Base-by-base conservation (phyloP, 1,139 yeast species). In the Entelexis paramagnoliae region DNA sequence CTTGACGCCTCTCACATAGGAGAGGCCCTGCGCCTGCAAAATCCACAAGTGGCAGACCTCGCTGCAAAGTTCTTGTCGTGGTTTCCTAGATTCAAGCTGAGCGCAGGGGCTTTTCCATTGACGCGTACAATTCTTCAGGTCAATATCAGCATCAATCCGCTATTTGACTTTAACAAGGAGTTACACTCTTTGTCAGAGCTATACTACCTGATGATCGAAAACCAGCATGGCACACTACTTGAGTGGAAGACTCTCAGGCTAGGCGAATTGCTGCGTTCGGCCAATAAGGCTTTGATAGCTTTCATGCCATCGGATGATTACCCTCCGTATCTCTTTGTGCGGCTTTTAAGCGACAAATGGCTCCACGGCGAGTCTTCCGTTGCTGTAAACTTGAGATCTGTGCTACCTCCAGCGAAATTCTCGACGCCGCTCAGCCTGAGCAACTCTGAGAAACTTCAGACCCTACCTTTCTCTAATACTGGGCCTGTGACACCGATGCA, bases 331-430 rank as follows among this genome's bases (percentile, higher is more conserved):
- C 81, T 83, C 59, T 85, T 83, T 65, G 75, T 88, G 6, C 73
- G 83, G 0, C 64, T 88, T 19, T 69, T 83, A 2, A 86, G 95
- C 55, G 95, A 88, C 55, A 78, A 74, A 55, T 91, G 98, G 98
- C 67, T 88, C 9, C 89, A 85, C 56, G 79, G 88, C 52, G 86
- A 79, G 50, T 72, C 76, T 59, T 76, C 77, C 54, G 65, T 76
- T 2, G 87, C 96, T 0, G 69, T 87, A 1, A 67, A 79, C 48
- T 69, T 91, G 53, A 71, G 74, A 26, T 67, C 73, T 36, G 60
- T 87, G 49, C 71, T n/a, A 13, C 38, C 46, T 10, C 58, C 58
- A 4, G 26, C 40, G 13, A 42, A 41, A 30, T 28, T 22, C 14
- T 10, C 48, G 28, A 47, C 38, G 26, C 32, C 33, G 7, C 26